Conservation (phyloP, 1,139 yeast genomes). For the Saccharomyces pastorianus region DNA sequence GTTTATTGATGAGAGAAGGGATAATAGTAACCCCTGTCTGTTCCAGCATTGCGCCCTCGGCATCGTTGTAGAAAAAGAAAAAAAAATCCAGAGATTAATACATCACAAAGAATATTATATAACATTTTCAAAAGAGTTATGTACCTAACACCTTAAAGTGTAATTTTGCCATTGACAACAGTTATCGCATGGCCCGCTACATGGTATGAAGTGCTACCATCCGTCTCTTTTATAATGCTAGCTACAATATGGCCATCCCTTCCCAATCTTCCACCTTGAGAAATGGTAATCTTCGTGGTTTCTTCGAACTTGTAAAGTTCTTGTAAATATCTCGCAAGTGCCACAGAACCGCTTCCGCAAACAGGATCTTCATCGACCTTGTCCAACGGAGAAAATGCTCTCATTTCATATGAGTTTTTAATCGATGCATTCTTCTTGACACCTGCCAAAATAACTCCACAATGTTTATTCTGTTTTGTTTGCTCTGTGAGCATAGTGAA, state of each 20-base stretch:
- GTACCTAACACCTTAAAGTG: not conserved
- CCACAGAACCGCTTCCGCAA: conserved; percentile 44
- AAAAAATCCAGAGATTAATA: not conserved
- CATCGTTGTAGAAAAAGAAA: not conserved
- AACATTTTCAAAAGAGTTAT: not conserved
- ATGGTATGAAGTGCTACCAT: conserved; percentile 13
- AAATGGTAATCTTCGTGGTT: conserved; percentile 22
- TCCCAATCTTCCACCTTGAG: conserved; percentile 34
- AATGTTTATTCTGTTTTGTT: conserved; percentile 20
- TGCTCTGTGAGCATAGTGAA: conserved; percentile 20
- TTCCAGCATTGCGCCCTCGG: too few species aligned
- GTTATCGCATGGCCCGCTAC: conserved; percentile 35
- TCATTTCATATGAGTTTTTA: conserved; percentile 23
- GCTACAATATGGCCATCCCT: conserved; percentile 34
- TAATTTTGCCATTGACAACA: conserved; percentile 31
- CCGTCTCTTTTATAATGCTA: conserved; percentile 16
- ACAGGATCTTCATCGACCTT: conserved; percentile 44
- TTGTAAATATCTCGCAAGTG: conserved; percentile 30
- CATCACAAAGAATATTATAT: not conserved
- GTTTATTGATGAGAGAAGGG: too few species aligned
- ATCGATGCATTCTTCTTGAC: conserved; percentile 19
- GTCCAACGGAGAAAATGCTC: conserved; percentile 38
- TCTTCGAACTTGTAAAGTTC: conserved; percentile 14
- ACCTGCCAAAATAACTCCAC: conserved; percentile 38
- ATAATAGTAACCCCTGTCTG: too few species aligned